phyloP scores from a whole-genome alignment of 2,329 filamentous ascomycete genomes.

The Trichoderma sp. region DNA sequence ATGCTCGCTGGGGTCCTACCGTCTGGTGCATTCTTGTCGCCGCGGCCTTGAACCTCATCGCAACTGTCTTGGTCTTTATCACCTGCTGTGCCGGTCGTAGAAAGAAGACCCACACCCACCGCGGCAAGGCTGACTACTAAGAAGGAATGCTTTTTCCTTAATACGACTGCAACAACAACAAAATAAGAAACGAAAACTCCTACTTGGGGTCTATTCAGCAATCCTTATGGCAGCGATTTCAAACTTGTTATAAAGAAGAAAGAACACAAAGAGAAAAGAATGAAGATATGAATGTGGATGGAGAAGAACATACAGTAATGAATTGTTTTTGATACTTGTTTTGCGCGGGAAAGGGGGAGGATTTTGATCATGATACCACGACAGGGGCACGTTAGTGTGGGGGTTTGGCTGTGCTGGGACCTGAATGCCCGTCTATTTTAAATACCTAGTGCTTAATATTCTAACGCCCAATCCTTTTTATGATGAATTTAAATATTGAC shows the following conservation, averaged over 20 bases:
- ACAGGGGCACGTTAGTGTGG: background rate
- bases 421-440: background rate
- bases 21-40: slow-evolving; percentile 60
- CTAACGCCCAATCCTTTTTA: background rate
- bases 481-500: background rate
- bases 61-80: slow-evolving; percentile 56
- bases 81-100: slow-evolving; percentile 57
- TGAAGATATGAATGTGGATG: background rate
- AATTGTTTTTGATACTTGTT: slow-evolving; percentile 31
- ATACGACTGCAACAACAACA: background rate
- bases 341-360: background rate
- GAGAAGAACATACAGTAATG: background rate
- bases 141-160: slow-evolving; percentile 20
- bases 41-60: slow-evolving; percentile 54
- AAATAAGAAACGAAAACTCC: background rate
- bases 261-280: background rate
- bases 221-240: slow-evolving; percentile 1
- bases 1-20: slow-evolving; percentile 51
- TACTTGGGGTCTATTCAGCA: background rate
- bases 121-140: slow-evolving; percentile 11
- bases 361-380: slow-evolving; percentile 13
- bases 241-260: background rate
- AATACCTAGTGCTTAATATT: slow-evolving; percentile 5
- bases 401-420: background rate
- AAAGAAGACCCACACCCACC: slow-evolving; percentile 31